Evolutionary conservation across 495 filamentous ascomycete species (phyloP).

Genomic region (Bacidia rubella): DNA sequence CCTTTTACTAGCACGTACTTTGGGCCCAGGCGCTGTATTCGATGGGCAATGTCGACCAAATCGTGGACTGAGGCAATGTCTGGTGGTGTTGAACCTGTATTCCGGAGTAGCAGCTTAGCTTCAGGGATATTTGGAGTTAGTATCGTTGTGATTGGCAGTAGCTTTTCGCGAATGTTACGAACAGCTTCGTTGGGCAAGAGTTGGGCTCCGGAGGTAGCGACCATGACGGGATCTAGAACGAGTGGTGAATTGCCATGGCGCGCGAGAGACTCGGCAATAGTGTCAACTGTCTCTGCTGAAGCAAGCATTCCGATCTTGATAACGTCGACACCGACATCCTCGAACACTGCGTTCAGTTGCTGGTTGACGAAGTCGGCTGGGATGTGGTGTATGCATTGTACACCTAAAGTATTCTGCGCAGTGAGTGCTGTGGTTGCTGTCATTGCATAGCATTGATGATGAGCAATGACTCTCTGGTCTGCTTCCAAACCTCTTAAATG

Average conservation of each 20-base stretch:
- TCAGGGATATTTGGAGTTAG: constrained; percentile 91
- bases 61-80: constrained; percentile 44
- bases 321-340: constrained; percentile 76
- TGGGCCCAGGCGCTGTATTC: constrained; percentile 53
- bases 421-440: constrained; percentile 93
- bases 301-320: constrained; percentile 94
- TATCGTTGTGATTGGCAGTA: constrained; percentile 68
- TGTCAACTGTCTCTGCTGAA: constrained; percentile 58
- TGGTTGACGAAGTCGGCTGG: constrained; percentile 68
- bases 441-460: constrained; percentile 87
- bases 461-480: constrained; percentile 87
- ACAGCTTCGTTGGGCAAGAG: constrained; percentile 62
- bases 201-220: constrained; percentile 70
- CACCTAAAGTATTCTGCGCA: constrained; percentile 82
- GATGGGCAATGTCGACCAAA: constrained; percentile 52
- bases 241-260: constrained; percentile 45
- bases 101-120: constrained; percentile 56
- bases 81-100: constrained; percentile 34
- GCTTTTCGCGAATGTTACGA: constrained; percentile 41
- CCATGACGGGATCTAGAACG: constrained; percentile 89
- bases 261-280: constrained; percentile 54
- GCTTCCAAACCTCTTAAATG: constrained; percentile 74
- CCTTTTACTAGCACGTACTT: constrained; percentile 81
- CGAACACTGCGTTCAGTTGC: constrained; percentile 70
- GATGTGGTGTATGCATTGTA: constrained; percentile 65